phyloP scores from a whole-genome alignment of 2,329 filamentous ascomycete species.

The Aspergillus latus region DNA sequence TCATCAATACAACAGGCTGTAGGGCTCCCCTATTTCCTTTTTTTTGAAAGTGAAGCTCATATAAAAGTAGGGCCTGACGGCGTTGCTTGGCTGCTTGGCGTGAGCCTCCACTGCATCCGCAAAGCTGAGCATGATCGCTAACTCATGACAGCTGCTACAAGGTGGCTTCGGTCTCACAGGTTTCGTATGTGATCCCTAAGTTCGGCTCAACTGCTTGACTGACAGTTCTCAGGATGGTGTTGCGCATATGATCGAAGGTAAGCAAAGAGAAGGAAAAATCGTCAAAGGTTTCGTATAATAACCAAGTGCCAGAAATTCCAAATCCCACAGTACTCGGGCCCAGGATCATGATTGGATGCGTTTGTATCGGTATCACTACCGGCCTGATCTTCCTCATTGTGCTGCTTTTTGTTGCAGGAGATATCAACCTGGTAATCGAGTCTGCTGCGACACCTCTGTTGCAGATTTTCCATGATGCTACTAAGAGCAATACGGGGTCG shows the following conservation, averaged over 20 bases:
- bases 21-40: slow-evolving; percentile 9
- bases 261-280: neutral
- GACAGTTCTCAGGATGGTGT: slow-evolving; percentile 35
- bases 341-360: slow-evolving; percentile 65
- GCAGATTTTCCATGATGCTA: slow-evolving; percentile 64
- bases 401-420: slow-evolving; percentile 63
- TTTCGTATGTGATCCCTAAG: slow-evolving; percentile 43
- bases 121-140: slow-evolving; percentile 13
- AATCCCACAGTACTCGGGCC: slow-evolving; percentile 57
- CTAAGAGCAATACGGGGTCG: slow-evolving; percentile 60
- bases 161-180: slow-evolving; percentile 57
- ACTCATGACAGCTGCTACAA: slow-evolving; percentile 42
- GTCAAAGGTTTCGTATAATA: neutral
- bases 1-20: slow-evolving; percentile 68
- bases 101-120: slow-evolving; percentile 23
- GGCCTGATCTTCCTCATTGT: slow-evolving; percentile 63
- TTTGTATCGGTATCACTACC: slow-evolving; percentile 62
- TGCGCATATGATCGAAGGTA: slow-evolving; percentile 55
- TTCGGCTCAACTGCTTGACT: slow-evolving; percentile 1
- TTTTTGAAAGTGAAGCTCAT: slow-evolving; percentile 19
- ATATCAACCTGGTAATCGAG: slow-evolving; percentile 56
- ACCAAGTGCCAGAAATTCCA: slow-evolving; percentile 37
- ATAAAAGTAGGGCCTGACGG: slow-evolving; percentile 58
- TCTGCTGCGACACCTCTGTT: slow-evolving; percentile 60
- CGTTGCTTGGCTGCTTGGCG: slow-evolving; percentile 50